phyloP scores from a whole-genome alignment of 2,329 filamentous ascomycete species.

The Teratosphaeria epicoccoides region DNA sequence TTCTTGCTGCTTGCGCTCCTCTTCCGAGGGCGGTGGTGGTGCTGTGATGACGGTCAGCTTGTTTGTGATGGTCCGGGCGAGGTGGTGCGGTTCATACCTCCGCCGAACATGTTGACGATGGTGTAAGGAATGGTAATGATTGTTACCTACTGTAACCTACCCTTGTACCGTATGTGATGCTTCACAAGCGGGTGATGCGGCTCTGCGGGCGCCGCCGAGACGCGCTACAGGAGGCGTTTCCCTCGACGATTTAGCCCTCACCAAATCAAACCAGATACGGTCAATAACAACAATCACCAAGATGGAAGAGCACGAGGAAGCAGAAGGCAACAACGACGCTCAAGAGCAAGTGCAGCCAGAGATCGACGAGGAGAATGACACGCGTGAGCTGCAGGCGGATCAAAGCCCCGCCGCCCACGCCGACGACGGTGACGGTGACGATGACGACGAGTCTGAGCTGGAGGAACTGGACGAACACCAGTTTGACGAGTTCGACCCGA shows the following conservation, averaged over 20 bases:
- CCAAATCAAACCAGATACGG: no score
- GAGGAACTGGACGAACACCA: constrained; percentile 56
- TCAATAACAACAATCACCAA: no score
- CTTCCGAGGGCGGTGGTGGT: constrained; percentile 58
- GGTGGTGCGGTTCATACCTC: constrained; percentile 9
- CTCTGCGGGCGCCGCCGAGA: background rate
- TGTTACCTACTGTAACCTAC: no score
- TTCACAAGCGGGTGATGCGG: background rate
- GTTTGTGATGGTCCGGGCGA: background rate
- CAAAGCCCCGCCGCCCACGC: constrained; percentile 10
- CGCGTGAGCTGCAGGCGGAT: constrained; percentile 23
- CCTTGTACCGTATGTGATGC: no score
- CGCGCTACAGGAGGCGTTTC: background rate
- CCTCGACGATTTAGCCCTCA: no score
- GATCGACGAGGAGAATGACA: constrained; percentile 37
- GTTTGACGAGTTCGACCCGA: constrained; percentile 54
- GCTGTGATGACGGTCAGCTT: constrained; percentile 33
- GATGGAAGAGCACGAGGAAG: constrained; percentile 37
- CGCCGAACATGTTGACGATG: constrained; percentile 19
- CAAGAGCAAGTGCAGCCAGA: constrained; percentile 36
- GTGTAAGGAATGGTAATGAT: no score
- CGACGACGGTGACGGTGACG: constrained; percentile 27
- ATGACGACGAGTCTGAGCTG: constrained; percentile 47
- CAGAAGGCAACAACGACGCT: constrained; percentile 38
- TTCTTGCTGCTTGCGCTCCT: constrained; percentile 60